A percentile compares a stretch with the other conserved stretches of the same genome.
These are phyloP conservation scores for Rhodotorula paludigena DNA, from an alignment of 768 basidiomycete species.

Conservation along the genomic window DNA sequence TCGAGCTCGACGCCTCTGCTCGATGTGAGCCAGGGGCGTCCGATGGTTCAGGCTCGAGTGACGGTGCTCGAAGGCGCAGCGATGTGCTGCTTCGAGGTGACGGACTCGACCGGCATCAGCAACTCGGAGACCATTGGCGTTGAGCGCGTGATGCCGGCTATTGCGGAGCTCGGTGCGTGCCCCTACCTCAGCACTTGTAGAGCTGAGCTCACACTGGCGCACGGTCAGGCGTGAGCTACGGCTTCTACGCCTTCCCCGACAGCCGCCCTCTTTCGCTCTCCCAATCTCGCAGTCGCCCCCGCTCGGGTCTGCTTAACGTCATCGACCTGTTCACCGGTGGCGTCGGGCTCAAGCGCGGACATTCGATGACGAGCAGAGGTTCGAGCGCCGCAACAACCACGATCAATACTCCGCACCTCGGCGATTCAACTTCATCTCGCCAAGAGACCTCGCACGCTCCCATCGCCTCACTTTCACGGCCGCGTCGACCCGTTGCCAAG, in stretches of 20 bases:
- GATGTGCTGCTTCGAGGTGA: slow-evolving; percentile 15
- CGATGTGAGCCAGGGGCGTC: too few species aligned
- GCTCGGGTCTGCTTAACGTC: slow-evolving; percentile 19
- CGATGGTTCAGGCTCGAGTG: slow-evolving; percentile 6
- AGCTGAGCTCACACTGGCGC: background rate
- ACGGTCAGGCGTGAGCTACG: slow-evolving; percentile 4
- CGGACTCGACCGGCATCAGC: background rate
- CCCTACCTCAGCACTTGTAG: background rate
- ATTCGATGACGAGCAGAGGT: slow-evolving; percentile 23
- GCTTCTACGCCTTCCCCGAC: slow-evolving; percentile 14
- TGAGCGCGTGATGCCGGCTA: slow-evolving; percentile 20
- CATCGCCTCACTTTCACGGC: slow-evolving; percentile 4
- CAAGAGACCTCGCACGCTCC: too few species aligned
- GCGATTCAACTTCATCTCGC: background rate
- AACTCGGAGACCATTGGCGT: slow-evolving; percentile 15
- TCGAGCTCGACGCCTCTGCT: background rate
- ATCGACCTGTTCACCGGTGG: slow-evolving; percentile 21
- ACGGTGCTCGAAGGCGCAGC: background rate
- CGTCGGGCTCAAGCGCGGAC: slow-evolving; percentile 23
- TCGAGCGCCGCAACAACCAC: slow-evolving; percentile 30
- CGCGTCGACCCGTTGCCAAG: slow-evolving; percentile 8
- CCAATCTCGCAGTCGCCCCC: slow-evolving; percentile 7
- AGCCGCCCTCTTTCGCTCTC: slow-evolving; percentile 4
- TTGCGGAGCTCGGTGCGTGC: slow-evolving; percentile 18
- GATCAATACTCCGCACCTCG: slow-evolving; percentile 5